Evolutionary conservation across 2,329 filamentous ascomycete genomes (phyloP).

Genomic region (Colletotrichum sp.): DNA sequence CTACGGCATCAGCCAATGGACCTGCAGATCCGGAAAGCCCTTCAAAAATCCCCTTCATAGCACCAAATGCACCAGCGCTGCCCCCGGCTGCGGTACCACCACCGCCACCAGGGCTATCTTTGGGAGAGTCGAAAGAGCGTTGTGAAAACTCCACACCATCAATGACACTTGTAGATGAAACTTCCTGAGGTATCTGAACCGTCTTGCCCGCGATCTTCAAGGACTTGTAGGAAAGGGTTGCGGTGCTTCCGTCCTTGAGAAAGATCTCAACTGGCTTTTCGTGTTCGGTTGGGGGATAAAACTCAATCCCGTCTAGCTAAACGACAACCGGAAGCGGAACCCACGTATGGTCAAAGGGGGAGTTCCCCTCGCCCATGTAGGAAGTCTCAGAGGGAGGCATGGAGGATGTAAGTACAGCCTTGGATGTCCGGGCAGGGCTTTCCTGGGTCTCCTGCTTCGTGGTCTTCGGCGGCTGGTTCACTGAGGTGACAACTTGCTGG

Average conservation of each 20-base stretch:
- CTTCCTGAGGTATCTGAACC: neutral
- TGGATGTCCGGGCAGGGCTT: neutral
- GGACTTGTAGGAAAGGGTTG: neutral
- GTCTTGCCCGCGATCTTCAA: neutral
- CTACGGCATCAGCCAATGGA: neutral
- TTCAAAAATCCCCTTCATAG: neutral
- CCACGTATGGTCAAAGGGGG: neutral
- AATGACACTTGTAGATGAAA: neutral
- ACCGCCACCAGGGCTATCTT: no score
- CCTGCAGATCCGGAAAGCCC: neutral
- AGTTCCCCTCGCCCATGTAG: neutral
- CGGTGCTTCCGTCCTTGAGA: neutral
- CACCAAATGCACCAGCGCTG: neutral
- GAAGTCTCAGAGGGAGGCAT: neutral
- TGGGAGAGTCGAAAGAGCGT: neutral
- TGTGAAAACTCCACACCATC: neutral
- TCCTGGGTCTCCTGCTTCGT: neutral
- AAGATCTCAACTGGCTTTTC: neutral
- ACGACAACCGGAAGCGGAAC: neutral
- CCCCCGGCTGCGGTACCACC: neutral
- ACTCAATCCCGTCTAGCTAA: neutral
- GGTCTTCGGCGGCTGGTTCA: neutral
- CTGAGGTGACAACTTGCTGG: rapidly evolving
- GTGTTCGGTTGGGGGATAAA: neutral
- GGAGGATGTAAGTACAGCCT: neutral